Evolutionary conservation across 306 rosid species (phyloP), one percentile per base, ranked within the genome.

Genomic region (Macrotyloma uniflorum): DNA sequence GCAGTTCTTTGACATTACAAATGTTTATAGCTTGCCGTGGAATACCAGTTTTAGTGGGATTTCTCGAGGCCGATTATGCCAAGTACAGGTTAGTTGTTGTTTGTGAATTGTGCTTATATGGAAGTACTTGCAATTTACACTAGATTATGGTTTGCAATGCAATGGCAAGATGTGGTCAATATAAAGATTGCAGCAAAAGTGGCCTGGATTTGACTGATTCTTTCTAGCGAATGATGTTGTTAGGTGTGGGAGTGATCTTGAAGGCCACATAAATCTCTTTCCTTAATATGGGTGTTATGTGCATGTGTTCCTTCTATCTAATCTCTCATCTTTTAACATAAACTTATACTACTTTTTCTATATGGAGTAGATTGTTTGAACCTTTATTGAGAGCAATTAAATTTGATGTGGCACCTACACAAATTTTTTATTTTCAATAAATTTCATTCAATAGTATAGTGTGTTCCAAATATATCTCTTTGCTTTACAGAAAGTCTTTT

Each of bases 21-120:
- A 96, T 96, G 99, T 96, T 96, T 73, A 86, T 96, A 59, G 97
- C 99, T 70, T 96, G 99, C 84, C 94, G 97, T 20, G 99, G 99
- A 76, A 96, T 96, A 76, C 99, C 99, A 84, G 97, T 93, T 79
- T 84, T 96, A 84, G 99, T 96, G 78, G 96, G 98, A 77, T 96
- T 96, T 86, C 88, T 96, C 16, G 99, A 96, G 89, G 94, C 99
- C 45, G 98, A 96, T 84, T 96, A 96, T 86, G 97, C 98, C 69
- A 96, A 88, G 84, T 96, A 93, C 93, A 93, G 99, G 99, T 96
- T 82, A 75, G 91, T 79, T 43, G 91, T 79, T 43, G 26, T 66
- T 74, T 57, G 40, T 71, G 70, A 77, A 53, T 63, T 64, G 19
- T 73, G 15, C 70, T 72, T 46, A 67, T 20, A 26, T 26, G n/a